Evolutionary conservation across 1,284 basidiomycete species (phyloP), one percentile per base, ranked within the genome.

Genomic region (Bondarzewia mesenterica): DNA sequence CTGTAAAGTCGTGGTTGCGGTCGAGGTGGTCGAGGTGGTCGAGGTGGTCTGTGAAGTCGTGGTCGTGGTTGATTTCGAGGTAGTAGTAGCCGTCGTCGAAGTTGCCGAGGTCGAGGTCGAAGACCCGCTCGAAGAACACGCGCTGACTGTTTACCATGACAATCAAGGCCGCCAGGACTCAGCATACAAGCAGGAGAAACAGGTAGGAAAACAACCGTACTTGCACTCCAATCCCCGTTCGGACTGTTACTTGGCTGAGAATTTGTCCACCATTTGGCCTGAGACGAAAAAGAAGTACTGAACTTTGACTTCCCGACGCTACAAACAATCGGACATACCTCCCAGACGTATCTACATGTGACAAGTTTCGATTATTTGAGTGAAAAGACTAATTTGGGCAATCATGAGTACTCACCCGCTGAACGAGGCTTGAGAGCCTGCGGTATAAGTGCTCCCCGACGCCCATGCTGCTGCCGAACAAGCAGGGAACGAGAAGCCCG

Each of bases 231-330:
- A 49, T 82, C 80, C 16, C 71, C 69, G 55, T 71, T 77, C 14
- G 74, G 66, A 55, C 72, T 72, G 49, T 61, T 69, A 18, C 67
- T 58, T 3, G 82, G 82, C n/a, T 69, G 66, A 16, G 66, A 60
- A 7, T 70, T 67, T 12, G 82, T 69, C 56, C 63, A 83, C 67
- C 72, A 83, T 57, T 82, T 82, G 8, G 81, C 77, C 77, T 83
- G 49, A 6, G 25, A 14, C 12, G 16, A 14, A 29, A 25, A 41
- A 42, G 35, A 39, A 41, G 20, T 26, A 22, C 44, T 32, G 3
- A 32, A 23, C 16, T 22, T 22, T 25, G 21, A 23, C 21, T 40
- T 16, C 32, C 29, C 25, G 23, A 22, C 3, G 37, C 18, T 16
- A 21, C 18, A 44, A 8, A 14, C 38, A 36, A 22, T n/a, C 35